A percentile compares a stretch with the other conserved stretches of the same genome.
phyloP scores from a whole-genome alignment of 306 rosid species.

The Canavalia gladiata region DNA sequence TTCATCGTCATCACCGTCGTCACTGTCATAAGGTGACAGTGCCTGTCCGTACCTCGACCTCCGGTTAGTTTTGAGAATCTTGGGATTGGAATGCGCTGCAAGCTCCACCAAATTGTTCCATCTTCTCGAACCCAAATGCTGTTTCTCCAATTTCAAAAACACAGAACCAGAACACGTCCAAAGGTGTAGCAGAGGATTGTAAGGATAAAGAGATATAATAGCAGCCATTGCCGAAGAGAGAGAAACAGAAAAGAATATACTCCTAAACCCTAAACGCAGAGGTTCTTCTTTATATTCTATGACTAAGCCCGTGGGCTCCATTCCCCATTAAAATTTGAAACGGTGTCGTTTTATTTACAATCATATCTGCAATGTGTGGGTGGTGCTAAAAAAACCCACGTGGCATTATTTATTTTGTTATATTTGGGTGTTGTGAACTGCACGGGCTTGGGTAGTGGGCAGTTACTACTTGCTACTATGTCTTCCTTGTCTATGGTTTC shows the following conservation, averaged over 20 bases:
- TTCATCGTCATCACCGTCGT: conserved; percentile 56
- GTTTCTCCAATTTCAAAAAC: conserved; percentile 4
- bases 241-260: conserved; percentile 65
- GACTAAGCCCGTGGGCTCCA: background rate
- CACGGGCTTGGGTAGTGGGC: background rate
- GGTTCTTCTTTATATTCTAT: conserved; percentile 37
- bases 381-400: conserved; percentile 51
- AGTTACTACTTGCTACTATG: conserved; percentile 52
- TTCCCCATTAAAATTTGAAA: background rate
- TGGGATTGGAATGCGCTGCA: conserved; percentile 84
- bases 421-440: background rate
- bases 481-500: conserved; percentile 42
- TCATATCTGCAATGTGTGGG: conserved; percentile 45
- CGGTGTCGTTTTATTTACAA: conserved; percentile 10
- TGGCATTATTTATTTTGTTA: conserved; percentile 43
- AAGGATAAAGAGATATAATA: conserved; percentile 51
- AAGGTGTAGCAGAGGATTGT: conserved; percentile 47
- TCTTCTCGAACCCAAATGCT: conserved; percentile 33
- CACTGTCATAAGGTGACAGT: conserved; percentile 65
- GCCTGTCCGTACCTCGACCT: conserved; percentile 65
- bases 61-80: conserved; percentile 75
- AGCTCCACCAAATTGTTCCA: conserved; percentile 53
- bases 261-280: conserved; percentile 71
- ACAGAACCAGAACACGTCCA: conserved; percentile 35
- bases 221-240: conserved; percentile 54